Percentiles rank a stretch among this genome's conserved stretches.
phyloP scores from a whole-genome alignment of 2,329 filamentous ascomycete species.

The Pestalotiopsis fici region DNA sequence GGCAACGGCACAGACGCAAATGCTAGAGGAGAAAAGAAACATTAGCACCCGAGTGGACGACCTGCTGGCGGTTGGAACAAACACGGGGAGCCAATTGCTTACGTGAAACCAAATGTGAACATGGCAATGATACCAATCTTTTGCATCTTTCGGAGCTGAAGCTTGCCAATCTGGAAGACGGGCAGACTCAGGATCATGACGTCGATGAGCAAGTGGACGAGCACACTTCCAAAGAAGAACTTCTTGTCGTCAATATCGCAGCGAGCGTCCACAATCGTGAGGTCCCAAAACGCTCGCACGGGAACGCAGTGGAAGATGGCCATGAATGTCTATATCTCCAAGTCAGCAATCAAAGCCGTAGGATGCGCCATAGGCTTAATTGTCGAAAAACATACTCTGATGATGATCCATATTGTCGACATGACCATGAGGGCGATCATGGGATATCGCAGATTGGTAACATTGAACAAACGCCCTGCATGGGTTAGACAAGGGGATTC shows the following conservation, averaged over 20 bases:
- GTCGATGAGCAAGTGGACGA: slow-evolving; percentile 19
- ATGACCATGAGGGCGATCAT: slow-evolving; percentile 25
- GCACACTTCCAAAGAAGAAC: slow-evolving; percentile 19
- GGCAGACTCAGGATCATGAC: slow-evolving; percentile 18
- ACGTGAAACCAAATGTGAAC: slow-evolving; percentile 11
- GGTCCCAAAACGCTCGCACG: slow-evolving; percentile 20
- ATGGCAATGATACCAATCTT: slow-evolving; percentile 7
- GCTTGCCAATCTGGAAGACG: slow-evolving; percentile 15
- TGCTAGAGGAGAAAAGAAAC: not conserved
- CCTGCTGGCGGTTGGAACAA: not conserved
- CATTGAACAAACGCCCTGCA: slow-evolving; percentile 24
- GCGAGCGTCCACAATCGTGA: slow-evolving; percentile 7
- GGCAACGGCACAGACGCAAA: slow-evolving; percentile 2
- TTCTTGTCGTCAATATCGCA: slow-evolving; percentile 21
- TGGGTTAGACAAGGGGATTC: not conserved
- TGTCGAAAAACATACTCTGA: slow-evolving; percentile 13
- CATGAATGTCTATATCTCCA: slow-evolving; percentile 20
- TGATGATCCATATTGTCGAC: slow-evolving; percentile 25
- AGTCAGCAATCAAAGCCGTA: no score
- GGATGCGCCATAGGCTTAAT: no score
- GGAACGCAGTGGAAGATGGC: slow-evolving; percentile 25
- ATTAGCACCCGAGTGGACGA: not conserved
- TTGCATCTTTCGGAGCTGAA: slow-evolving; percentile 11
- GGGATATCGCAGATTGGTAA: slow-evolving; percentile 25
- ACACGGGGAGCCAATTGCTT: not conserved